Evolutionary conservation across 2,329 filamentous ascomycete genomes (phyloP), one percentile per base, ranked within the genome.

Genomic region (Alternaria solani): DNA sequence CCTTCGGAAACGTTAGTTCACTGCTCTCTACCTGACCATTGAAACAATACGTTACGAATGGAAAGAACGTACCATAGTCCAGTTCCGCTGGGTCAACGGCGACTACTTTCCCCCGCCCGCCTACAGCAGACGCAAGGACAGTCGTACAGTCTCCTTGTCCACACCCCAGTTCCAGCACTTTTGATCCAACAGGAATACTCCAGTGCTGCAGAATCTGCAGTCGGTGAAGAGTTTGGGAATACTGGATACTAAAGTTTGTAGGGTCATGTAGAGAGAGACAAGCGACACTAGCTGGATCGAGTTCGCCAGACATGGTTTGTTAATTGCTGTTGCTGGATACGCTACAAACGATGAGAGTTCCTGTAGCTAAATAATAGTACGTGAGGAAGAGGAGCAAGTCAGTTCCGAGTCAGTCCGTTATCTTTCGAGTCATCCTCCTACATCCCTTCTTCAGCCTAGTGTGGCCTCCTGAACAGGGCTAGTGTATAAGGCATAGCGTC

Each of bases 121-220:
- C 81, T 1, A 85, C 80, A 20, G 74, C 80, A 65, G 80, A 70
- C 46, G 86, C 86, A 18, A 88, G 80, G 3, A 82, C 83, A 11
- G 82, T 78, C 2, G 87, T 88, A 65, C 82, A 84, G 60, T 85
- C 85, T 2, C 86, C 87, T 65, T 88, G 87, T 1, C 86, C 87
- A 72, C 86, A 88, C 51, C 86, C 86, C 38, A 89, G 72, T 69
- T 88, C 87, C 2, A 89, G 79, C 7, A 88, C 71, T 3, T 77
- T 80, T 28, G 78, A 77, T 60, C 81, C 81, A 26, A 39, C 30
- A 16, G 43, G 36, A 14, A 75, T 66, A 11, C 59, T 57, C 65
- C 63, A 75, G 42, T 67, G 55, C 30, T 66, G 55, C 16, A 74
- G 42, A 23, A 76, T 63, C 9, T n/a, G 48, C 8, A 72, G 23